A percentile compares a stretch with the other conserved stretches of the same genome.
These are phyloP conservation scores for Houttuynia cordata DNA, from an alignment of 164 flowering plant species.

Conservation along the genomic window DNA sequence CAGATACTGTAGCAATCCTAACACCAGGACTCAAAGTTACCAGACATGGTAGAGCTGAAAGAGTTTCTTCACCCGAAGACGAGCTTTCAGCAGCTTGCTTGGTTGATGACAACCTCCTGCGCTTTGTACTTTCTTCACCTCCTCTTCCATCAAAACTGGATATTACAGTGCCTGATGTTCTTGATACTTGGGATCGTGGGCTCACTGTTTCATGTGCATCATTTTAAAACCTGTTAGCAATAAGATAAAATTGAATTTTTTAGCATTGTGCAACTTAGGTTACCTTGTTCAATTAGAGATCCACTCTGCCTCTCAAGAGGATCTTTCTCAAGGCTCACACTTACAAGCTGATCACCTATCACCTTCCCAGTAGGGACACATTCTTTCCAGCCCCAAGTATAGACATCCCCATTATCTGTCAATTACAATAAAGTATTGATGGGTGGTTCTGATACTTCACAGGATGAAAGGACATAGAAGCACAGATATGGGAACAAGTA, in stretches of 20 bases:
- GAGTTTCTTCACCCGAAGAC: constrained; percentile 53
- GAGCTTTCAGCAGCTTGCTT: constrained; percentile 69
- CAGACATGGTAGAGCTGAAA: constrained; percentile 79
- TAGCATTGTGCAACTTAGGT: neutral
- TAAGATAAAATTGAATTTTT: too few species aligned
- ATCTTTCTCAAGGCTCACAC: constrained; percentile 38
- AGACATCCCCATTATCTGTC: constrained; percentile 67
- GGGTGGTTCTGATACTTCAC: neutral
- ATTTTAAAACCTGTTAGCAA: neutral
- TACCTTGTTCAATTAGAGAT: constrained; percentile 62
- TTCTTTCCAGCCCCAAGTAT: constrained; percentile 99
- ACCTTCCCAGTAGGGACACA: constrained; percentile 92
- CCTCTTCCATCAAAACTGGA: constrained; percentile 37
- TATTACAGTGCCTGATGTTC: constrained; percentile 28
- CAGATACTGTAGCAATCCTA: constrained; percentile 70
- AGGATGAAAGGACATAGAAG: neutral
- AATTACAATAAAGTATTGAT: neutral
- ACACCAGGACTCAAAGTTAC: constrained; percentile 78
- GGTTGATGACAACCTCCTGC: constrained; percentile 61
- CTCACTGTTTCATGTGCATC: constrained; percentile 31
- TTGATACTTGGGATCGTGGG: constrained; percentile 51
- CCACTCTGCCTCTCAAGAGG: constrained; percentile 33
- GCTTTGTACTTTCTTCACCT: constrained; percentile 52
- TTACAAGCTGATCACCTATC: constrained; percentile 39
- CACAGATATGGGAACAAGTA: neutral